Evolutionary conservation across 2,329 filamentous ascomycete species (phyloP), one percentile per base, ranked within the genome.

Genomic region (Venturia nashicola): DNA sequence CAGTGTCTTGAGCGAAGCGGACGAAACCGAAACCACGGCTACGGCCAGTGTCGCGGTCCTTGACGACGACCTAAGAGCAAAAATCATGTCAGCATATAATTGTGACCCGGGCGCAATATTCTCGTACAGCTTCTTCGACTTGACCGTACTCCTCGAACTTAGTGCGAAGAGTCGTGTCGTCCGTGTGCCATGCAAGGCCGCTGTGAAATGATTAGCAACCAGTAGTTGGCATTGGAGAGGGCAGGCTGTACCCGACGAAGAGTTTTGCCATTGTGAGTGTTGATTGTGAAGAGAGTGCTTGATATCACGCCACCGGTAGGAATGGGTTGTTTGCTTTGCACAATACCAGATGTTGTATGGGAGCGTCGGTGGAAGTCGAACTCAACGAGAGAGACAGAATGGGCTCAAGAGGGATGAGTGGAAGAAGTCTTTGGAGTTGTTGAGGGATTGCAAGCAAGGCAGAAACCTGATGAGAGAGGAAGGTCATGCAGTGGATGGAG

Each of bases 11-110:
- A 61, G 84, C 79, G 78, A 93, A 99, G 70, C 92, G 89, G 68
- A 99, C 93, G 76, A 97, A 97, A 59, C 94, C 94, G 76, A 97
- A 99, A 66, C 94, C 94, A 76, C 94, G 90, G 82, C 92, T 97
- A 76, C 93, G 91, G 71, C 91, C 90, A 72, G 93, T 97, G 74
- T 97, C 93, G 72, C 92, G 90, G 77, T 99, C 93, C 80, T 96
- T 97, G 72, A 97, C 92, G 69, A 99, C 93, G 67, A 96, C 90
- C 93, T 97, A 72, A 60, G 43, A 8, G 12, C 32, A 27, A 18
- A 44, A 57, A 6, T 46, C 63, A 54, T 48, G 68, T 72, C 62
- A 72, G 70, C 65, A 57, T 55, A 63, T n/a, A 63, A 46, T 65
- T 61, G 64, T 43, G 27, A 27, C 48, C 18, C 42, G 46, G 40